Evolutionary conservation across 495 filamentous ascomycete genomes (phyloP).

Genomic region (Astrocystis sublimbata): DNA sequence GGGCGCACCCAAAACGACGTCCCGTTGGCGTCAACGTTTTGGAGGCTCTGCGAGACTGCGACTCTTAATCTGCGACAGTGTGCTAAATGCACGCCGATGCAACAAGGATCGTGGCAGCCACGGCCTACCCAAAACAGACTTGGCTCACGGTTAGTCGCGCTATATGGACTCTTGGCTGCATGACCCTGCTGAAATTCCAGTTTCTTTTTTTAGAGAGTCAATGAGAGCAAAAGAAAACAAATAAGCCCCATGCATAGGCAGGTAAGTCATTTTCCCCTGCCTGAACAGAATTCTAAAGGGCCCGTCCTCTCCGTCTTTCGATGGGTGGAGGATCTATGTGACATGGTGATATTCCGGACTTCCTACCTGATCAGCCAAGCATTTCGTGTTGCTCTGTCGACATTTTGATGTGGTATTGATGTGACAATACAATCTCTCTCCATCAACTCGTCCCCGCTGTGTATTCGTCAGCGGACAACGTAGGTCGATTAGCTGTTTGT

Average conservation of each 20-base stretch:
- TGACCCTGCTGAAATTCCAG: not conserved
- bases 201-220: not conserved
- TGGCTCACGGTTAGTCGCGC: not conserved
- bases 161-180: not conserved
- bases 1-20: too few species aligned
- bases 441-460: not conserved
- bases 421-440: not conserved
- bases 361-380: not conserved
- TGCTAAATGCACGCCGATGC: not conserved
- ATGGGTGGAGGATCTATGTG: not conserved
- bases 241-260: too few species aligned
- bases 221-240: not conserved
- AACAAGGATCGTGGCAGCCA: slow-evolving; percentile 11
- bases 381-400: not conserved
- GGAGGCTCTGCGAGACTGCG: slow-evolving; percentile 15
- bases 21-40: not conserved
- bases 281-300: not conserved
- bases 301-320: not conserved
- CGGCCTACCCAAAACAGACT: not conserved
- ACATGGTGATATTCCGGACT: not conserved
- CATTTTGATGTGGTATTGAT: not conserved
- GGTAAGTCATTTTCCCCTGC: not conserved
- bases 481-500: not conserved
- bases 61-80: too few species aligned
- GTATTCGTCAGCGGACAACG: slow-evolving; percentile 2